Evolutionary conservation across 768 basidiomycete species (phyloP).

Genomic region (Russula griseocarnosa): DNA sequence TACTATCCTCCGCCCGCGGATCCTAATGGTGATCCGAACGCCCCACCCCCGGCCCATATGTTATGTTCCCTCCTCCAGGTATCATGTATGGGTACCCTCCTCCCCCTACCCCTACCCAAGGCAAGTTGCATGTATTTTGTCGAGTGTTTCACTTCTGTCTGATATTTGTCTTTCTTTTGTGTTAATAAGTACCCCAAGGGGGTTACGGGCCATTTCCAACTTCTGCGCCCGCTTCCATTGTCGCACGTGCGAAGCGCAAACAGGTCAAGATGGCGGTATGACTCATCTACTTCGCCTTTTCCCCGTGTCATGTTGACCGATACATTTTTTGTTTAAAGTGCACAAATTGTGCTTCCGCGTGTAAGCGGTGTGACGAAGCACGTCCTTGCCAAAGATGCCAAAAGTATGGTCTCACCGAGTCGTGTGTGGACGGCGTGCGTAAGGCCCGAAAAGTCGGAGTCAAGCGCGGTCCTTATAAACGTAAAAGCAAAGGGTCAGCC

Average conservation of each 20-base stretch:
- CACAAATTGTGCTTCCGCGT: conserved; percentile 55
- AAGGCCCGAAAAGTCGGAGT: conserved; percentile 63
- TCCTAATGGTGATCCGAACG: conserved; percentile 24
- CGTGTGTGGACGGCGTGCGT: conserved; percentile 56
- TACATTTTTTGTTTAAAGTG: conserved; percentile 37
- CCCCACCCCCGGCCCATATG: conserved; percentile 22
- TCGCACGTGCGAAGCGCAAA: conserved; percentile 44
- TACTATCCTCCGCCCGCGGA: conserved; percentile 28
- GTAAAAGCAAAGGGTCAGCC: conserved; percentile 40
- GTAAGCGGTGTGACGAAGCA: conserved; percentile 54
- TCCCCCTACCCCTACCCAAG: conserved; percentile 27
- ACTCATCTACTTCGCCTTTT: conserved; percentile 18
- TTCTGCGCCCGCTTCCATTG: conserved; percentile 30
- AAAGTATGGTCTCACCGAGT: conserved; percentile 55
- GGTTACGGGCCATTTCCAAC: conserved; percentile 30
- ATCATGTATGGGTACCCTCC: conserved; percentile 31
- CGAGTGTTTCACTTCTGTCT: not conserved
- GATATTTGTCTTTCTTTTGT: not conserved
- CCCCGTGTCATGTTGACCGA: conserved; percentile 12
- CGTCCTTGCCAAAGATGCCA: conserved; percentile 62
- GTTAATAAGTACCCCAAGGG: conserved; percentile 4
- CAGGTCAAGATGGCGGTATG: conserved; percentile 59
- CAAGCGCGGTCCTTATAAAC: conserved; percentile 56
- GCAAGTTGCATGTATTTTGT: conserved; percentile 2
- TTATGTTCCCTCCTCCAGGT: conserved; percentile 28